These are phyloP conservation scores for Zymoseptoria ardabiliae DNA, from an alignment of 2,329 filamentous ascomycete genomes.

Conservation along the genomic window DNA sequence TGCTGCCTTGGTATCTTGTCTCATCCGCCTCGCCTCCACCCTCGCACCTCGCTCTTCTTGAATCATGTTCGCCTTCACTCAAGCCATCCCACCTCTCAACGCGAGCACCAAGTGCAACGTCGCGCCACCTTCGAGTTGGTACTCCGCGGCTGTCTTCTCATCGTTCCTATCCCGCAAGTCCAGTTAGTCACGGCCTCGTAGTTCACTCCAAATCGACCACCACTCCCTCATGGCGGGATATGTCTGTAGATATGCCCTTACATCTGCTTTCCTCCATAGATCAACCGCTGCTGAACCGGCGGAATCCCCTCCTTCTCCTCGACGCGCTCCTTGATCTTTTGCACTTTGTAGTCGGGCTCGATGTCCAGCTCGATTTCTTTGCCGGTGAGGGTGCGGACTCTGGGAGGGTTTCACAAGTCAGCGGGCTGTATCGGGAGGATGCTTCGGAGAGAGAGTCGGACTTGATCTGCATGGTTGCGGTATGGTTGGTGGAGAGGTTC, in stretches of 20 bases:
- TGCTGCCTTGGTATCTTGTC: not conserved
- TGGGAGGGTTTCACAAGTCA: too few relatives aligned
- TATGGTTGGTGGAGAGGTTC: not conserved
- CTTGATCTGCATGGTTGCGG: slow-evolving; percentile 27
- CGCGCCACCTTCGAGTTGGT: slow-evolving; percentile 82
- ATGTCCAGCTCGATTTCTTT: slow-evolving; percentile 99
- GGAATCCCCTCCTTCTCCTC: slow-evolving; percentile 99
- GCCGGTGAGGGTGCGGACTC: slow-evolving; percentile 93
- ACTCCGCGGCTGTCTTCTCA: slow-evolving; percentile 87
- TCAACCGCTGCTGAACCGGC: slow-evolving; percentile 90
- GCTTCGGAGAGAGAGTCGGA: too few relatives aligned
- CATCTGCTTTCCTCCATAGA: slow-evolving; percentile 98
- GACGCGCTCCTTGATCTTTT: slow-evolving; percentile 96
- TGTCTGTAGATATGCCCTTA: too few relatives aligned
- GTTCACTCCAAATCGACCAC: too few relatives aligned
- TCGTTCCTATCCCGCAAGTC: slow-evolving; percentile 64
- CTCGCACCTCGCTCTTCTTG: not conserved
- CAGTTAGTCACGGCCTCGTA: too few relatives aligned
- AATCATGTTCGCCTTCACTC: not conserved
- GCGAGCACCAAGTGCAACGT: slow-evolving; percentile 94
- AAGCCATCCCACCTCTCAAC: slow-evolving; percentile 64
- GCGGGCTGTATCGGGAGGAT: too few relatives aligned
- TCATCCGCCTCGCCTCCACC: not conserved
- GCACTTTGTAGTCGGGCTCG: slow-evolving; percentile 88
- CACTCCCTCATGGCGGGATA: too few relatives aligned